Conservation (phyloP, 768 basidiomycete species). For the Filobasidium floriforme region DNA sequence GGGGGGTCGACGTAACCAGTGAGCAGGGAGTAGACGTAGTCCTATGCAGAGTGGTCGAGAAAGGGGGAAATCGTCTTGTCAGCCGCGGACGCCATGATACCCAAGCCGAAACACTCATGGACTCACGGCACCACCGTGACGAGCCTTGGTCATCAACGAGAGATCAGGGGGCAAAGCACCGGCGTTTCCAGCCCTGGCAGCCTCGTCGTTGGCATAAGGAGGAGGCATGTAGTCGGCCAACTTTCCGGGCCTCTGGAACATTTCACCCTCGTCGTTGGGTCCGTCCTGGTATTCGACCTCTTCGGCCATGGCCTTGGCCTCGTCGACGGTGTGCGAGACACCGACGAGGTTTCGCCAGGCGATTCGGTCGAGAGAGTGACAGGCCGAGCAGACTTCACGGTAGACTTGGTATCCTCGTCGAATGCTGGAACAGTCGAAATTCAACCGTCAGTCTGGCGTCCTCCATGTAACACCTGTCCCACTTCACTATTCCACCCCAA, state of each 20-base stretch:
- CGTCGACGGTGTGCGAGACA: conserved; percentile 89
- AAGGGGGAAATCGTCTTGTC: neutral
- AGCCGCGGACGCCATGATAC: neutral
- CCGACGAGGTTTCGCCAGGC: conserved; percentile 99
- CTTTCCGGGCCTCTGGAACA: conserved; percentile 98
- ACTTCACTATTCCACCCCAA: neutral
- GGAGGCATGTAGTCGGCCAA: conserved; percentile 91
- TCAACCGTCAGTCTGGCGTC: neutral
- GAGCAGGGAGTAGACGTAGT: conserved; percentile 93
- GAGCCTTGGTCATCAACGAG: conserved; percentile 93
- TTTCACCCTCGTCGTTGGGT: conserved; percentile 87
- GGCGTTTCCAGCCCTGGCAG: conserved; percentile 83
- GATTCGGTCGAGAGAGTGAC: conserved; percentile 97
- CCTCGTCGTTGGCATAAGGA: conserved; percentile 96
- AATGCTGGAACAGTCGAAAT: conserved; percentile 51
- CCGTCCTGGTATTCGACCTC: conserved; percentile 96
- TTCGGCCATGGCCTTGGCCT: conserved; percentile 83
- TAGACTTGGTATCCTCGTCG: conserved; percentile 95
- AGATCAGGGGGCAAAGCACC: conserved; percentile 97
- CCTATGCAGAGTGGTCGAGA: conserved; percentile 45
- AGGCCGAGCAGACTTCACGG: conserved; percentile 97
- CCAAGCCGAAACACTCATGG: neutral
- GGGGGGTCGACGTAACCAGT: conserved; percentile 97
- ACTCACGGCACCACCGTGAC: conserved; percentile 89
- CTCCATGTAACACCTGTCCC: neutral